These are phyloP conservation scores for Vigna unguiculata DNA, from an alignment of 306 rosid species.

Conservation along the genomic window DNA sequence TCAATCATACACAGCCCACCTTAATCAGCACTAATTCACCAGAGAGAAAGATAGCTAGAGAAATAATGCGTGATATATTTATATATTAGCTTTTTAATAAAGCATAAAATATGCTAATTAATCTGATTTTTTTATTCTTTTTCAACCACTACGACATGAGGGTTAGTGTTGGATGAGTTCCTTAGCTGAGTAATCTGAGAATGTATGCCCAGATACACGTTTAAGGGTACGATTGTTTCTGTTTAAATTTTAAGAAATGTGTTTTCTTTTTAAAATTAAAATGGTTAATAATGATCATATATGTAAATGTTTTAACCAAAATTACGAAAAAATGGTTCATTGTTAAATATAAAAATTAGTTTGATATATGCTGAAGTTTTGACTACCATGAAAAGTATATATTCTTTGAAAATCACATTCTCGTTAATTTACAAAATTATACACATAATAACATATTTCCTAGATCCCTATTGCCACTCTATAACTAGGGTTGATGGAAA, in stretches of 20 bases:
- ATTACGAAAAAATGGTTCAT: no score
- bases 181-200: background rate
- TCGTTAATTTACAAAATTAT: no score
- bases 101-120: conserved; percentile 19
- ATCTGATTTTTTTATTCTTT: background rate
- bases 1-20: conserved; percentile 50
- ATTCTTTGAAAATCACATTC: no score
- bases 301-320: no score
- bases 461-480: background rate
- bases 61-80: conserved; percentile 6
- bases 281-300: no score
- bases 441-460: background rate
- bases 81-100: background rate
- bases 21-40: conserved; percentile 8
- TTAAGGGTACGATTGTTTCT: background rate
- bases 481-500: background rate
- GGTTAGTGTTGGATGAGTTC: background rate
- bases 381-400: no score
- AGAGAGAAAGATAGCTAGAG: background rate
- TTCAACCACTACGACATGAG: background rate
- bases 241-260: background rate
- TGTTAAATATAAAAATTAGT: no score
- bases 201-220: background rate
- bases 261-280: no score
- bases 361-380: no score